Evolutionary conservation across 805 yeast genomes (phyloP).

Genomic region (Spathaspora arborariae): DNA sequence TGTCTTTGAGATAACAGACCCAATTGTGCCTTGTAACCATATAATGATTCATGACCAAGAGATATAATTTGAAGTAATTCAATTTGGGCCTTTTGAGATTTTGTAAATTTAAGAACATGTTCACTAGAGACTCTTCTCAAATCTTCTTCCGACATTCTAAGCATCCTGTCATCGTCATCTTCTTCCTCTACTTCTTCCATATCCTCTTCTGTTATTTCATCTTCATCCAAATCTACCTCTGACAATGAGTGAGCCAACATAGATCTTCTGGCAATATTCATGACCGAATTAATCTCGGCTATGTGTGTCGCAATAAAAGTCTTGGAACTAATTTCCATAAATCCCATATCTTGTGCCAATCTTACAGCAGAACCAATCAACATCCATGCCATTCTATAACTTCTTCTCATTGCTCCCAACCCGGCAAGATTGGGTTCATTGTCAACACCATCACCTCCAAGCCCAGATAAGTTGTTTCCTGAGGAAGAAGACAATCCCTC

Average conservation of each 20-base stretch:
- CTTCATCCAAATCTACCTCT: conserved; percentile 57
- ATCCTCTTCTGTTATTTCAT: conserved; percentile 35
- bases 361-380: conserved; percentile 83
- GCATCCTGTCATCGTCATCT: conserved; percentile 24
- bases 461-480: neutral
- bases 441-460: conserved; percentile 9
- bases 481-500: conserved; percentile 1
- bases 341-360: conserved; percentile 80
- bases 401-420: conserved; percentile 77
- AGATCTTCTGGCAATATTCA: conserved; percentile 74
- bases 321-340: conserved; percentile 68
- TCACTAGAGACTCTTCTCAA: conserved; percentile 21
- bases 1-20: conserved; percentile 55
- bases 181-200: conserved; percentile 18
- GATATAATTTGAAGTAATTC: conserved; percentile 77
- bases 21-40: conserved; percentile 58
- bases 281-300: conserved; percentile 77
- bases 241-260: conserved; percentile 71
- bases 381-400: conserved; percentile 93
- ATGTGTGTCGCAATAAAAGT: conserved; percentile 81
- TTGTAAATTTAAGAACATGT: conserved; percentile 48
- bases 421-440: conserved; percentile 57
- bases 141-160: conserved; percentile 33
- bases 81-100: conserved; percentile 68
- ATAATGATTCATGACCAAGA: conserved; percentile 79